These are phyloP conservation scores for Cordyceps militaris DNA, from an alignment of 2,329 filamentous ascomycete species.

Conservation along the genomic window DNA sequence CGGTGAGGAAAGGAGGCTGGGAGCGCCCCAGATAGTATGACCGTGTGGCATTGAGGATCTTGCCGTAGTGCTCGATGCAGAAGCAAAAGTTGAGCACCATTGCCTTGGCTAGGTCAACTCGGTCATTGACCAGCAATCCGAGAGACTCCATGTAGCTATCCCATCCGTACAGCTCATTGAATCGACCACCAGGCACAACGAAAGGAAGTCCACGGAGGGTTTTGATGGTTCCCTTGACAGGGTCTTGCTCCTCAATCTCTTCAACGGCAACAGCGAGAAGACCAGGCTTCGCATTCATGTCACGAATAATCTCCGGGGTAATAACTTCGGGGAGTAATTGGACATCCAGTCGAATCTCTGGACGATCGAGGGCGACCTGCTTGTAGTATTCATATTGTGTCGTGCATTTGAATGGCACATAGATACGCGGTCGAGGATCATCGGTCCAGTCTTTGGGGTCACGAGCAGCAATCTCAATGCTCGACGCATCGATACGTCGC, in stretches of 20 bases:
- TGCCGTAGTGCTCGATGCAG: conserved; percentile 96
- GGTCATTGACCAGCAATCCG: conserved; percentile 77
- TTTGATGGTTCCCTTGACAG: conserved; percentile 47
- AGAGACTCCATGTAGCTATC: conserved; percentile 98
- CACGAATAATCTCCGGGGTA: conserved; percentile 72
- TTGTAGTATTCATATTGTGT: conserved; percentile 88
- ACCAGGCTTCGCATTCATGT: conserved; percentile 81
- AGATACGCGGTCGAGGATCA: conserved; percentile 84
- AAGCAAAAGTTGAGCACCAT: conserved; percentile 98
- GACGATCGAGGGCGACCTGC: conserved; percentile 67
- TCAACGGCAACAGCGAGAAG: conserved; percentile 87
- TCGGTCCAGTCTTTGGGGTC: conserved; percentile 96
- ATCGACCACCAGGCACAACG: conserved; percentile 92
- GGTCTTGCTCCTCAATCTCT: conserved; percentile 55
- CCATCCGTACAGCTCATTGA: conserved; percentile 98
- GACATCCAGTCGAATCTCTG: conserved; percentile 83
- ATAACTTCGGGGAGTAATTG: conserved; percentile 69
- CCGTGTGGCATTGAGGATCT: conserved; percentile 93
- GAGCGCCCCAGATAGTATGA: conserved; percentile 93
- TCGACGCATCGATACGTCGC: conserved; percentile 79
- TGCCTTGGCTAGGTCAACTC: conserved; percentile 78
- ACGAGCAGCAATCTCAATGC: conserved; percentile 74
- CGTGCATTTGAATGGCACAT: conserved; percentile 75
- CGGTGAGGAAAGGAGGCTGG: conserved; percentile 92
- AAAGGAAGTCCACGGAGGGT: conserved; percentile 79